A percentile compares a stretch with the other conserved stretches of the same genome.
Conservation (phyloP, 148 eudicot genomes). For the Rhododendron ovatum region DNA sequence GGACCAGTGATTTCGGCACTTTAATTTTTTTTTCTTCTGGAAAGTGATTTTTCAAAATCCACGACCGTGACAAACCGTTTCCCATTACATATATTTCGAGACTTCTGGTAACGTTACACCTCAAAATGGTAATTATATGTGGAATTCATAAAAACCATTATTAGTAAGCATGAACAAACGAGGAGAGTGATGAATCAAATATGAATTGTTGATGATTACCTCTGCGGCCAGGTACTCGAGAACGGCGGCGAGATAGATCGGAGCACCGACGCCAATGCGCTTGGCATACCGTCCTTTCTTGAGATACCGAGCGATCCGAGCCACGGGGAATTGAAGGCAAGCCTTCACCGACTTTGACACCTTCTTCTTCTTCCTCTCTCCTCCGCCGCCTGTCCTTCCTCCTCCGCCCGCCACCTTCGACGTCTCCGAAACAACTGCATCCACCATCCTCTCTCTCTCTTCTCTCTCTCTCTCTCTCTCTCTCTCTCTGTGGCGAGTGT, state of each 20-base stretch:
- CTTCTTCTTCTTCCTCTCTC: constrained; percentile 23
- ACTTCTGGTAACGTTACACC: too few species aligned
- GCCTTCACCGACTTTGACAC: constrained; percentile 29
- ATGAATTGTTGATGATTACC: constrained; percentile 6
- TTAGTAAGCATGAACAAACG: background rate
- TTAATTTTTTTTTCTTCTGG: too few species aligned
- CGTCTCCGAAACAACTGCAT: background rate
- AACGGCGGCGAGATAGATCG: constrained; percentile 39
- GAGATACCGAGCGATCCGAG: constrained; percentile 28
- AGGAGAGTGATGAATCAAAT: background rate
- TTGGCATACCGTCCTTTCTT: constrained; percentile 43
- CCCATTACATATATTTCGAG: too few species aligned
- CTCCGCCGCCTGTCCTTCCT: constrained; percentile 11
- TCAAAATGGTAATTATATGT: too few species aligned
- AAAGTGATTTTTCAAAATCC: too few species aligned
- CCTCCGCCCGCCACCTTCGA: constrained; percentile 19
- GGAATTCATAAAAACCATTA: too few species aligned
- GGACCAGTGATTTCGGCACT: too few species aligned
- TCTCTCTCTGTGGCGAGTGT: background rate
- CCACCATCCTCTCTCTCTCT: background rate
- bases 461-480: too few species aligned
- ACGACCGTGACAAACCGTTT: too few species aligned
- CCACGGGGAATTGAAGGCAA: constrained; percentile 45
- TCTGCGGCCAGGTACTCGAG: constrained; percentile 40
- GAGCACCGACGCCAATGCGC: constrained; percentile 36